These are phyloP conservation scores for Asterophora lycoperdoides DNA, from an alignment of 768 basidiomycete genomes.

Conservation along the genomic window DNA sequence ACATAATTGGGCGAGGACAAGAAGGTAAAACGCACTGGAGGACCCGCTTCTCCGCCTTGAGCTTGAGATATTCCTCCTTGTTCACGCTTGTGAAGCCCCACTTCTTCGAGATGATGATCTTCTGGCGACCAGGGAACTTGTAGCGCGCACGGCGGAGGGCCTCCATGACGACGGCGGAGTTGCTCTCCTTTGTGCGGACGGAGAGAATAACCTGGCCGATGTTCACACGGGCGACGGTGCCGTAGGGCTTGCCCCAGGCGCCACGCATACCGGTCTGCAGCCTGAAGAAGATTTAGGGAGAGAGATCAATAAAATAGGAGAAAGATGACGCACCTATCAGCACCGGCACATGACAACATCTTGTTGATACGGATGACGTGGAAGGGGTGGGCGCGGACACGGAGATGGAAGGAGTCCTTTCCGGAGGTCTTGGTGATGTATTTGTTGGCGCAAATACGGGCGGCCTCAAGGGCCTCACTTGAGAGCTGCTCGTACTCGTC, in stretches of 20 bases:
- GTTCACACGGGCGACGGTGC: conserved; percentile 92
- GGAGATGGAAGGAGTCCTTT: conserved; percentile 98
- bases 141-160: conserved; percentile 96
- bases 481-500: conserved; percentile 98
- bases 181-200: conserved; percentile 87
- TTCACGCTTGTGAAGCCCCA: conserved; percentile 98
- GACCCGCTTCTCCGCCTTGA: conserved; percentile 89
- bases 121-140: conserved; percentile 99
- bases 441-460: conserved; percentile 99
- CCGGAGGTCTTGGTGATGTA: conserved; percentile 97
- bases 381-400: conserved; percentile 97
- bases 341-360: conserved; percentile 99
- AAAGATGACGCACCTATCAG: conserved; percentile 72
- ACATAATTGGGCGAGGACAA: conserved; percentile 4
- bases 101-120: conserved; percentile 96
- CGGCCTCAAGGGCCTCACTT: conserved; percentile 93
- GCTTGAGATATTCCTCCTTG: conserved; percentile 81
- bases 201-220: conserved; percentile 91
- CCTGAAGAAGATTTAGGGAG: conserved; percentile 32
- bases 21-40: conserved; percentile 59
- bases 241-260: conserved; percentile 99
- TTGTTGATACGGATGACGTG: conserved; percentile 99
- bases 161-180: conserved; percentile 88
- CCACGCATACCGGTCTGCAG: conserved; percentile 98
- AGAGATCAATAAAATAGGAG: not conserved